Percentiles rank a stretch among this genome's conserved stretches.
Evolutionary conservation across 192 early-diverging fungal genomes (phyloP).

Genomic region (Coemansia sp.): DNA sequence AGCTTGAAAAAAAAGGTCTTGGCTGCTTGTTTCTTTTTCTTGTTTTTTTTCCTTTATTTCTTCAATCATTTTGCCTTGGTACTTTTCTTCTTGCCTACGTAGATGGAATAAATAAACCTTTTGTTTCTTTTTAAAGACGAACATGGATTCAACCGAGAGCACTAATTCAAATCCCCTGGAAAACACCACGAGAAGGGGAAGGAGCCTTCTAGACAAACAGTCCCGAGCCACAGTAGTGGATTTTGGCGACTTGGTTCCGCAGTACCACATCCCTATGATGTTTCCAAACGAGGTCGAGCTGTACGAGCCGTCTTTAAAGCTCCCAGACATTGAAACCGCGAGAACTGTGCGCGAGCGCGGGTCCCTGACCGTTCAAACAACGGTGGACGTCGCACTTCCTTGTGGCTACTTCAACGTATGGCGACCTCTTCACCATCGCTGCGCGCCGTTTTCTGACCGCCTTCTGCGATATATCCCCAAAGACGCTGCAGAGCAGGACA

Average conservation of each 20-base stretch:
- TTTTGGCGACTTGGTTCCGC: slow-evolving; percentile 32
- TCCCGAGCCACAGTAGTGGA: slow-evolving; percentile 8
- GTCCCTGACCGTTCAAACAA: slow-evolving; percentile 4
- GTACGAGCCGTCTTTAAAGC: slow-evolving; percentile 34
- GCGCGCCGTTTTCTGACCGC: slow-evolving; percentile 18
- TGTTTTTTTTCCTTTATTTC: not conserved
- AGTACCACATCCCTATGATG: slow-evolving; percentile 38
- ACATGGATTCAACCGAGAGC: not conserved
- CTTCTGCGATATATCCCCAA: slow-evolving; percentile 25
- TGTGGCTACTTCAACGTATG: slow-evolving; percentile 51
- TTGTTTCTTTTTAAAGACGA: not conserved
- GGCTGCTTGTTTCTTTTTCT: not conserved
- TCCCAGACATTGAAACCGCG: not conserved
- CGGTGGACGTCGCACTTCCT: slow-evolving; percentile 32
- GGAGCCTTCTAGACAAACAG: not conserved
- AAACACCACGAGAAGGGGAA: not conserved
- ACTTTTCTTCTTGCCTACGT: too few relatives aligned
- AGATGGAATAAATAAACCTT: too few relatives aligned
- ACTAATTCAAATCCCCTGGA: not conserved
- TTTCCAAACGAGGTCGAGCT: slow-evolving; percentile 47
- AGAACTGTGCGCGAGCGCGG: not conserved
- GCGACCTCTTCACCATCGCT: slow-evolving; percentile 33
- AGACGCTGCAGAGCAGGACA: not conserved
- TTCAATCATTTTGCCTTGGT: too few relatives aligned
- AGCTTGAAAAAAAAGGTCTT: not conserved